Evolutionary conservation across 164 flowering plant species (phyloP).

Genomic region (Malania oleifera): DNA sequence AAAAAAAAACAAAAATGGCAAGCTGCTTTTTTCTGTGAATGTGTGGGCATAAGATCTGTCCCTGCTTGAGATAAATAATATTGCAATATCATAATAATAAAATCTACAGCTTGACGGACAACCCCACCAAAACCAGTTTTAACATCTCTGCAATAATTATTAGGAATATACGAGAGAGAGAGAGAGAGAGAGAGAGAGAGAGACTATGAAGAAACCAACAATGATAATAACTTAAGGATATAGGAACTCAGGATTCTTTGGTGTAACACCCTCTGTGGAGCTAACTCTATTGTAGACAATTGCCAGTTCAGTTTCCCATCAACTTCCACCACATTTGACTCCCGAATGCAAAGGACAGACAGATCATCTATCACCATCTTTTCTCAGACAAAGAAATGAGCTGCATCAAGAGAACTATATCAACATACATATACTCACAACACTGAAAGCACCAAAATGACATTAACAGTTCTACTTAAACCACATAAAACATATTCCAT

Average conservation of each 20-base stretch:
- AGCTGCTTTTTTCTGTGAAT: no score
- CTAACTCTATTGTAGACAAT: neutral
- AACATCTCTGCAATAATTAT: no score
- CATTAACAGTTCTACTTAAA: no score
- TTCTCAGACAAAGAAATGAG: slow-evolving; percentile 57
- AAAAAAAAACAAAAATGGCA: no score
- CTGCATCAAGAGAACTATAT: slow-evolving; percentile 37
- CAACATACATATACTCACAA: no score
- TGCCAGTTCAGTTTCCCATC: neutral
- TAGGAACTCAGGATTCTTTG: neutral
- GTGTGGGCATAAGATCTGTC: no score
- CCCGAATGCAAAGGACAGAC: slow-evolving; percentile 1
- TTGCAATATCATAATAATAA: neutral
- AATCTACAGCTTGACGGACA: neutral
- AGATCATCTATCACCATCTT: slow-evolving; percentile 33
- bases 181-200: neutral
- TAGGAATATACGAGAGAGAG: neutral
- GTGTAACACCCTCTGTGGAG: neutral
- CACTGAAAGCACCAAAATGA: no score
- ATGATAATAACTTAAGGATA: neutral
- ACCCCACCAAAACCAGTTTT: neutral
- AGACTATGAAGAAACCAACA: no score
- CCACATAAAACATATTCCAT: no score
- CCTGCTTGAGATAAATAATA: neutral
- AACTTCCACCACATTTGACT: neutral